phyloP scores from a whole-genome alignment of 495 filamentous ascomycete genomes.

The Lepidopterella palustris region DNA sequence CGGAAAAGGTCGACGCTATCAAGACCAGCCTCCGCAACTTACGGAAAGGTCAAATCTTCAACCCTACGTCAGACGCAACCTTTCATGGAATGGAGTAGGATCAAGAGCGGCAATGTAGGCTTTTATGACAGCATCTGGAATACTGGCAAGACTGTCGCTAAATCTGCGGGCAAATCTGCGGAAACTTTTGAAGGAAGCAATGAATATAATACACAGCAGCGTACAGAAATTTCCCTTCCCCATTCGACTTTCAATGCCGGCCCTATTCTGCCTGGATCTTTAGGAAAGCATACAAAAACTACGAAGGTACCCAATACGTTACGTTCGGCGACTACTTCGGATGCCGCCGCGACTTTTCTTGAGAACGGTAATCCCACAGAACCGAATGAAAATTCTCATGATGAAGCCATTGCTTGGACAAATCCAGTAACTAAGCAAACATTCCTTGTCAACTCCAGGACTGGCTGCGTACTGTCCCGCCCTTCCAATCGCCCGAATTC shows the following conservation, averaged over 20 bases:
- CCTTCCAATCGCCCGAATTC: not conserved
- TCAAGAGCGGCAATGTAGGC: conserved; percentile 52
- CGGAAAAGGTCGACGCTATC: conserved; percentile 9
- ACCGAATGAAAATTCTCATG: not conserved
- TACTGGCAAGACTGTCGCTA: conserved; percentile 3
- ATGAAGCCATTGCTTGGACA: conserved; percentile 53
- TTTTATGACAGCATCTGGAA: conserved; percentile 27
- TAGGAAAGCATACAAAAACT: too few relatives aligned
- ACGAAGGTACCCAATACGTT: too few relatives aligned
- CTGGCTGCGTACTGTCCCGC: conserved; percentile 47
- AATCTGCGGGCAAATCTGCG: not conserved
- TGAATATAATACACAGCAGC: too few relatives aligned
- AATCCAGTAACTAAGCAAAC: conserved; percentile 58
- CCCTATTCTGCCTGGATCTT: not conserved
- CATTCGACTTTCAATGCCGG: not conserved
- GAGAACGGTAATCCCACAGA: not conserved
- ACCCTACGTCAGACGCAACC: conserved; percentile 9
- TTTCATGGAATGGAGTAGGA: conserved; percentile 60
- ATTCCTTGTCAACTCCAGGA: conserved; percentile 54
- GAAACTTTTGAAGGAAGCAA: not conserved
- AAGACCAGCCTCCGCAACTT: not conserved
- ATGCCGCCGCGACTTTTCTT: not conserved
- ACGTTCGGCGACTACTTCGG: too few relatives aligned
- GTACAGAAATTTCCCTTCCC: not conserved
- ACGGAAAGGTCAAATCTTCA: not conserved